Percentiles rank a stretch among this genome's conserved stretches.
Evolutionary conservation across 2,329 filamentous ascomycete species (phyloP).

Genomic region (Penicillium italicum): DNA sequence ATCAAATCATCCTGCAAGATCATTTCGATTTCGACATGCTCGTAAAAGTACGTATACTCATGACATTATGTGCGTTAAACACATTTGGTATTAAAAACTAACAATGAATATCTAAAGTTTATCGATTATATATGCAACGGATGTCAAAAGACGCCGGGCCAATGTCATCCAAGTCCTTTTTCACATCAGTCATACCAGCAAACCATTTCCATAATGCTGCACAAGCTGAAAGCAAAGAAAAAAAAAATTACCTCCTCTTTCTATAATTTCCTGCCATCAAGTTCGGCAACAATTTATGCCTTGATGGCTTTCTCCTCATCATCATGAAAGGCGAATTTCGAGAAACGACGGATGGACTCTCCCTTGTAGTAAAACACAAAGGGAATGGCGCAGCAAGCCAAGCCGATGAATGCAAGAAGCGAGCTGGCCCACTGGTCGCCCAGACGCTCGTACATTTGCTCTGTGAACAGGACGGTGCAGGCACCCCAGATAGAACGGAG

Average conservation of each 20-base stretch:
- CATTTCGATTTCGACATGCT: background rate
- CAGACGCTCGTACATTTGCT: constrained; percentile 72
- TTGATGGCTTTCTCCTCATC: constrained; percentile 47
- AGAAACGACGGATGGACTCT: constrained; percentile 63
- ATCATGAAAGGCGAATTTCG: constrained; percentile 67
- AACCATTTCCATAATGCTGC: background rate
- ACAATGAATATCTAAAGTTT: background rate
- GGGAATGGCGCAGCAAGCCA: constrained; percentile 78
- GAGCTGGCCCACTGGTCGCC: constrained; percentile 73
- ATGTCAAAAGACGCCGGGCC: background rate
- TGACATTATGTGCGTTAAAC: background rate
- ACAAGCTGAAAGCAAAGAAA: background rate
- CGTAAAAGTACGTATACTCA: background rate
- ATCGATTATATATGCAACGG: background rate
- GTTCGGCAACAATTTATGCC: constrained; percentile 9
- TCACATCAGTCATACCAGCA: constrained; percentile 4
- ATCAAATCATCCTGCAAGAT: background rate
- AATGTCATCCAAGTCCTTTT: background rate
- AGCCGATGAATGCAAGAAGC: constrained; percentile 67
- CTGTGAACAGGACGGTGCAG: constrained; percentile 70
- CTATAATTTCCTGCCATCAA: background rate
- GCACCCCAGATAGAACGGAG: constrained; percentile 79
- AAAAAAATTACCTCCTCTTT: background rate
- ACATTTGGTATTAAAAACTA: background rate
- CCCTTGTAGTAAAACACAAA: constrained; percentile 79